Percentiles rank a stretch among this genome's conserved stretches.
Conservation (phyloP, 306 rosid genomes). For the Biancaea sappan region DNA sequence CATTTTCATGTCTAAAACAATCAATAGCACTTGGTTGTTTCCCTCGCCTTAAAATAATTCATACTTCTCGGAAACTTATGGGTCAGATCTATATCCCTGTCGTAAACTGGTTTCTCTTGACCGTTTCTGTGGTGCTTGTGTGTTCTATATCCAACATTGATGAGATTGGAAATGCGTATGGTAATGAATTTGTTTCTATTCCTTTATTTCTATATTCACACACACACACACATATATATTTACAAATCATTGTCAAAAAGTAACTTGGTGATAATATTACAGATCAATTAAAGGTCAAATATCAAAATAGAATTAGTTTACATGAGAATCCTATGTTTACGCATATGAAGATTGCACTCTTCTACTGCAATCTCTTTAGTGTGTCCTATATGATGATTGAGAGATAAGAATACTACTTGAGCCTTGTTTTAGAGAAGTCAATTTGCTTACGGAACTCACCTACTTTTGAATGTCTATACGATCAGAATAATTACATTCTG, state of each 20-base stretch:
- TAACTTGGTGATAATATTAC: not conserved
- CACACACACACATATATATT: no score
- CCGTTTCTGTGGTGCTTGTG: constrained; percentile 70
- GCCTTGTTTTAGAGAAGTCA: constrained; percentile 22
- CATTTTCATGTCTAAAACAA: constrained; percentile 96
- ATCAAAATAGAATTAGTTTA: constrained; percentile 13
- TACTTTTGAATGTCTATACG: no score
- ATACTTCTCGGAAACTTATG: constrained; percentile 95
- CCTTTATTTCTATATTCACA: no score
- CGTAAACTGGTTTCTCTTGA: constrained; percentile 92
- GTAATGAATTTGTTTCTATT: constrained; percentile 47
- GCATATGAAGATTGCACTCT: constrained; percentile 21
- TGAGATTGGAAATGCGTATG: constrained; percentile 98
- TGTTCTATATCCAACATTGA: constrained; percentile 79
- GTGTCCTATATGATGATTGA: constrained; percentile 20
- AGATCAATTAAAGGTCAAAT: constrained; percentile 21
- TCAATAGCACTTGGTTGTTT: constrained; percentile 98
- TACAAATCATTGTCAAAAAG: constrained; percentile 28
- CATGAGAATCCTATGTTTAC: constrained; percentile 20
- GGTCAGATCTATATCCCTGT: constrained; percentile 98
- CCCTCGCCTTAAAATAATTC: constrained; percentile 95
- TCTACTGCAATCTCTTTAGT: constrained; percentile 24
- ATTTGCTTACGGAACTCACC: constrained; percentile 22
- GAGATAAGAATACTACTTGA: constrained; percentile 3
- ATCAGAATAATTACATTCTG: no score